These are phyloP conservation scores for Globisporangium nodosum DNA, from an alignment of 352 stramenopile genomes.

Conservation along the genomic window DNA sequence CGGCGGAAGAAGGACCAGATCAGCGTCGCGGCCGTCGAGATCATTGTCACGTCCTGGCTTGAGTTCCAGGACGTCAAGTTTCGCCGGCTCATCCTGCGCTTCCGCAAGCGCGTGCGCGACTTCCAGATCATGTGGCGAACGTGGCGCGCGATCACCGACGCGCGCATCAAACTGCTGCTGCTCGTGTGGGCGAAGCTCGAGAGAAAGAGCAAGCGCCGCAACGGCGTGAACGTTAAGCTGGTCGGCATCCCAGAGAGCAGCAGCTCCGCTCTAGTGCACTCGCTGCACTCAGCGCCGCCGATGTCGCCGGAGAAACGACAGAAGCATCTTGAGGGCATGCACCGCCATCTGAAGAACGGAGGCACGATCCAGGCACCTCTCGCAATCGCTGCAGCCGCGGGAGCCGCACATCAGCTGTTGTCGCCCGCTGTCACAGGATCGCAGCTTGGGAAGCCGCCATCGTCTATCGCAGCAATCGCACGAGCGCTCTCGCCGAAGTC, in stretches of 20 bases:
- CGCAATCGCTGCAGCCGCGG: constrained; percentile 1
- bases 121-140: constrained; percentile 73
- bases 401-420: background rate
- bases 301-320: constrained; percentile 18
- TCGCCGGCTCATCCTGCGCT: constrained; percentile 67
- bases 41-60: constrained; percentile 72
- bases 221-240: constrained; percentile 18
- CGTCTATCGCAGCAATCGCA: constrained; percentile 8
- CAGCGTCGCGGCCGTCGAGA: constrained; percentile 19
- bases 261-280: constrained; percentile 11
- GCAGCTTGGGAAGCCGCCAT: background rate
- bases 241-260: background rate
- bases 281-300: background rate
- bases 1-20: constrained; percentile 16
- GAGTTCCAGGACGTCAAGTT: constrained; percentile 85
- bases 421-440: background rate
- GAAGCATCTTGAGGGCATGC: constrained; percentile 40
- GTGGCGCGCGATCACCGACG: constrained; percentile 68
- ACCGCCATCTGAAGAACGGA: constrained; percentile 59
- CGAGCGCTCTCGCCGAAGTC: constrained; percentile 3
- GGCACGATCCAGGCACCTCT: constrained; percentile 40
- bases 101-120: constrained; percentile 62
- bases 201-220: constrained; percentile 40
- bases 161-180: constrained; percentile 63
- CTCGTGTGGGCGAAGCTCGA: constrained; percentile 65